Evolutionary conservation across 305 asterid species (phyloP), one percentile per base, ranked within the genome.

Genomic region (Withania somnifera): DNA sequence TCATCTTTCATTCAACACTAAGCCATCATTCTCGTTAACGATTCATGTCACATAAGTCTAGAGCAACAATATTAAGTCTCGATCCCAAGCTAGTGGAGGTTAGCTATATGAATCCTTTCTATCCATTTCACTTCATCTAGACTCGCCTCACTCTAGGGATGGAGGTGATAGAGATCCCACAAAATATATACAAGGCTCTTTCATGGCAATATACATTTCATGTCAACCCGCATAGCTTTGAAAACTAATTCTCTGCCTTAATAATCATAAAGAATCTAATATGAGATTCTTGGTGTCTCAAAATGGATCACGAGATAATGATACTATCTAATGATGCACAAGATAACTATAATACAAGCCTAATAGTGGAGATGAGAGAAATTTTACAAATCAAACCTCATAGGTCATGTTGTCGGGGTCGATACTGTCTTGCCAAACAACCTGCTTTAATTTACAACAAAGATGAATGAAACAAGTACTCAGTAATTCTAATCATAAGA

Each of bases 401-500:
- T 90, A 93, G 19, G 95, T 91, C 97, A 92, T 92, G 87, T 84
- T 89, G 89, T 92, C 97, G 61, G 92, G 97, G 82, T 92, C 93
- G 52, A 92, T 85, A 64, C 84, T 88, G 84, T 92, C 94, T 86
- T 91, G 92, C 95, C 93, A 91, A 83, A 88, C 89, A 78, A 87
- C 90, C 95, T 91, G 91, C 83, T 83, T 57, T 63, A 60, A 61
- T 34, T 45, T 75, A 61, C 77, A 58, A 83, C 52, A 64, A 76
- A 69, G 82, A 77, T 66, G 85, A 77, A 83, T 61, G 34, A 76
- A 79, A 81, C 53, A 40, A 80, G 66, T 20, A 42, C 50, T 79
- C 7, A 75, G 45, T 75, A 50, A 19, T 26, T 75, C 45, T 26
- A 75, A 75, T 75, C 45, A 50, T 47, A 73, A 24, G 79, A 14